phyloP scores from a whole-genome alignment of 192 early-diverging fungal genomes.

The Cetraspora pellucida region DNA sequence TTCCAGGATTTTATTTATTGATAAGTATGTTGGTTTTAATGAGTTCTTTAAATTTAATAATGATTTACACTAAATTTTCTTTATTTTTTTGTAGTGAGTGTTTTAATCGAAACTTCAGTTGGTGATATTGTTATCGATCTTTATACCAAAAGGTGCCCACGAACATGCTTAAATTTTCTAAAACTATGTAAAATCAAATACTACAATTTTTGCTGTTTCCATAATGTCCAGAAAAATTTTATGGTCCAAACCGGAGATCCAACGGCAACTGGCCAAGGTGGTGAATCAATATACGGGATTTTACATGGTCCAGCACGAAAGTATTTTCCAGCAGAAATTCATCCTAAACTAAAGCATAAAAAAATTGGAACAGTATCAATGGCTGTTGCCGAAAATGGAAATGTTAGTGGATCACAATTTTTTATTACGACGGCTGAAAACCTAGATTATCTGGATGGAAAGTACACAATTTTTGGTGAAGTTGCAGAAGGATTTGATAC shows the following conservation, averaged over 20 bases:
- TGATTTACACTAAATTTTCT: neutral
- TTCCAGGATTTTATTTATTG: too few relatives aligned
- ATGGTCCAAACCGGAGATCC: constrained; percentile 80
- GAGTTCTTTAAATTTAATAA: too few relatives aligned
- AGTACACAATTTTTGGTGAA: constrained; percentile 84
- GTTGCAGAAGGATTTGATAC: constrained; percentile 90
- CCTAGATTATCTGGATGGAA: constrained; percentile 81
- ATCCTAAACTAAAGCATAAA: constrained; percentile 78
- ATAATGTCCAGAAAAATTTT: constrained; percentile 81
- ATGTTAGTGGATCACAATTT: constrained; percentile 80
- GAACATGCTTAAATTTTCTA: constrained; percentile 76
- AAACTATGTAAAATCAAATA: constrained; percentile 90
- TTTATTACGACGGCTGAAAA: constrained; percentile 78
- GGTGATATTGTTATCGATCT: constrained; percentile 91
- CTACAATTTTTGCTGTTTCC: constrained; percentile 82
- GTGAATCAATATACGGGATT: constrained; percentile 70
- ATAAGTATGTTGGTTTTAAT: too few relatives aligned
- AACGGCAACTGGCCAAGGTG: constrained; percentile 69
- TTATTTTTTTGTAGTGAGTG: constrained; percentile 48
- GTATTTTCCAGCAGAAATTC: constrained; percentile 79
- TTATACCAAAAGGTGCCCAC: constrained; percentile 69
- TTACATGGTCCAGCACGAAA: constrained; percentile 58
- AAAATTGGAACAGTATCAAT: constrained; percentile 78
- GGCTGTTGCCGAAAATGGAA: constrained; percentile 55
- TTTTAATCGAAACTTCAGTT: constrained; percentile 86